Conservation (phyloP, 2,329 filamentous ascomycete species). For the Coniochaeta ligniaria region DNA sequence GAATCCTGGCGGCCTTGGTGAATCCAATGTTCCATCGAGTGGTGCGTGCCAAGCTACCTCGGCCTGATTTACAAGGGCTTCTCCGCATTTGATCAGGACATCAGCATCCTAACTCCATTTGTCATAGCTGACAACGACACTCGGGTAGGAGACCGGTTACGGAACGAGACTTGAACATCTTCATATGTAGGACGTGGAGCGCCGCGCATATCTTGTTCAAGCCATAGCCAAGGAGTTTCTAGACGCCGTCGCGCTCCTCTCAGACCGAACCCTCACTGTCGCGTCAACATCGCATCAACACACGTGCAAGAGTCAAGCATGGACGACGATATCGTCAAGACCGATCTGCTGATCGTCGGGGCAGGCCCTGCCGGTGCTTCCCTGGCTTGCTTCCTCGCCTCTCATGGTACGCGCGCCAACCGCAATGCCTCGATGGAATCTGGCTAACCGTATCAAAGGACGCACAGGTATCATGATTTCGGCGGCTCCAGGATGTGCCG, state of each 20-base stretch:
- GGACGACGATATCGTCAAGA: conserved; percentile 19
- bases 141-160: not conserved
- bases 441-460: conserved; percentile 18
- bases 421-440: not conserved
- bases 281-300: not conserved
- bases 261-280: not conserved
- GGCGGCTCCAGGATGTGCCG: conserved; percentile 38
- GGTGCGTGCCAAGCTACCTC: not conserved
- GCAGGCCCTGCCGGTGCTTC: conserved; percentile 47
- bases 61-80: not conserved
- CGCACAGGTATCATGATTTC: conserved; percentile 47
- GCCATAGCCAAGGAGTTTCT: not conserved
- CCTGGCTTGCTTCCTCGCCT: conserved; percentile 44
- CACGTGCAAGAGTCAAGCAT: not conserved
- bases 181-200: not conserved
- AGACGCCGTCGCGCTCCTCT: not conserved
- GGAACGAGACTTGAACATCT: not conserved
- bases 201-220: not conserved
- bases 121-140: not conserved
- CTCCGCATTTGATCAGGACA: not conserved
- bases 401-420: conserved; percentile 28
- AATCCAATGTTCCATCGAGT: not conserved
- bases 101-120: not conserved
- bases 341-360: conserved; percentile 41
- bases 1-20: not conserved